Evolutionary conservation across 1,284 basidiomycete genomes (phyloP).

Genomic region (Entoloma clypeatum): DNA sequence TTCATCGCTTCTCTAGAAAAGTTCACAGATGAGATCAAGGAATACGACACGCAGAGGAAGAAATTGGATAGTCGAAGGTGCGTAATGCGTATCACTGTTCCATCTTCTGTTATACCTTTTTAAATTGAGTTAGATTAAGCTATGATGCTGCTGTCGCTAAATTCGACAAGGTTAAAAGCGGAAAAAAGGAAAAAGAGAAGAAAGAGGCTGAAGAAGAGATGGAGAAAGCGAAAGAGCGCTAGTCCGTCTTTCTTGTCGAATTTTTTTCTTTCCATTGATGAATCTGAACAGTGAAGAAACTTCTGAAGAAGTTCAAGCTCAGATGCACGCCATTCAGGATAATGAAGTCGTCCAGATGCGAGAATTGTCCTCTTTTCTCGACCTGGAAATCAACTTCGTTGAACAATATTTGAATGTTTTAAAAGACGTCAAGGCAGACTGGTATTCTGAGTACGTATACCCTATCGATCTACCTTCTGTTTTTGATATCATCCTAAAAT

Average conservation of each 20-base stretch:
- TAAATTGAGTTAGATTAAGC: constrained; percentile 47
- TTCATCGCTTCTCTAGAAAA: constrained; percentile 64
- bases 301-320: constrained; percentile 69
- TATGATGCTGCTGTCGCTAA: constrained; percentile 73
- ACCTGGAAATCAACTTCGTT: constrained; percentile 71
- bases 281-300: constrained; percentile 65
- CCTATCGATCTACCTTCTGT: not conserved
- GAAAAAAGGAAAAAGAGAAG: constrained; percentile 72
- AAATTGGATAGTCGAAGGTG: constrained; percentile 80
- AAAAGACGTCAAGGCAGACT: constrained; percentile 60
- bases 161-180: constrained; percentile 58
- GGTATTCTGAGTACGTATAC: constrained; percentile 55
- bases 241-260: constrained; percentile 46
- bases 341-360: constrained; percentile 67
- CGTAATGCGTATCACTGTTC: constrained; percentile 17
- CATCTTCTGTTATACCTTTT: not conserved
- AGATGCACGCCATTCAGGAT: constrained; percentile 75
- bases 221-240: constrained; percentile 62
- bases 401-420: constrained; percentile 67
- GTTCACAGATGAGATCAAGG: constrained; percentile 65
- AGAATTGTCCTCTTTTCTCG: constrained; percentile 66
- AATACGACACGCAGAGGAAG: constrained; percentile 67
- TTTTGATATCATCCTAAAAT: constrained; percentile 1
- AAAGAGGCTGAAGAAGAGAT: constrained; percentile 75
- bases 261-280: not conserved